Percentiles rank a stretch among this genome's conserved stretches.
These are phyloP conservation scores for Dryadomyces sulphureus DNA, from an alignment of 2,329 filamentous ascomycete species.

Conservation along the genomic window DNA sequence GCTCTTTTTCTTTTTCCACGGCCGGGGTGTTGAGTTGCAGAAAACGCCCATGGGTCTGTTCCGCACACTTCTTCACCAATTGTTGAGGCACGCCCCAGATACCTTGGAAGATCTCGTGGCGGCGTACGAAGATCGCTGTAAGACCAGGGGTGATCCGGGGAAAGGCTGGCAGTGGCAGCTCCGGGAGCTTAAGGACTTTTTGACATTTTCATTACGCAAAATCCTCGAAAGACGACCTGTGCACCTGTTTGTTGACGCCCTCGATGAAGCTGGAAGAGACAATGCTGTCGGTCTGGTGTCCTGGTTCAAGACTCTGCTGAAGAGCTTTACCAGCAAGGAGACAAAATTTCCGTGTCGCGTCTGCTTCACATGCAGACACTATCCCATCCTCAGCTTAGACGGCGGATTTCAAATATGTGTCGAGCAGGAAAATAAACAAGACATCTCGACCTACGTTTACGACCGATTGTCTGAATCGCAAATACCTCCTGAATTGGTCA, in stretches of 20 bases:
- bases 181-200: not conserved
- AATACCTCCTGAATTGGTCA: not conserved
- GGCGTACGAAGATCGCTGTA: not conserved
- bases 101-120: slow-evolving; percentile 4
- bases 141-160: slow-evolving; percentile 2
- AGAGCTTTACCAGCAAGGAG: slow-evolving; percentile 8
- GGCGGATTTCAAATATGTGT: slow-evolving; percentile 13
- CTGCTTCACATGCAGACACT: slow-evolving; percentile 19
- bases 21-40: slow-evolving; percentile 17
- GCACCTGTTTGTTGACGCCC: slow-evolving; percentile 19
- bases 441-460: slow-evolving; percentile 13
- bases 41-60: slow-evolving; percentile 18
- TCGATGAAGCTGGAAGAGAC: slow-evolving; percentile 19
- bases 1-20: slow-evolving; percentile 23
- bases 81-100: slow-evolving; percentile 14
- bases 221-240: slow-evolving; percentile 11
- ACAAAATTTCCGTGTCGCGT: slow-evolving; percentile 11
- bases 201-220: slow-evolving; percentile 12
- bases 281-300: slow-evolving; percentile 11
- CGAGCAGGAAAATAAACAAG: slow-evolving; percentile 16
- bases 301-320: slow-evolving; percentile 13
- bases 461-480: not conserved
- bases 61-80: slow-evolving; percentile 19
- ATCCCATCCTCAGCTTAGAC: slow-evolving; percentile 14
- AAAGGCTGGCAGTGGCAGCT: slow-evolving; percentile 1